phyloP scores from a whole-genome alignment of 1,139 yeast species.

The Kazachstania sp. region DNA sequence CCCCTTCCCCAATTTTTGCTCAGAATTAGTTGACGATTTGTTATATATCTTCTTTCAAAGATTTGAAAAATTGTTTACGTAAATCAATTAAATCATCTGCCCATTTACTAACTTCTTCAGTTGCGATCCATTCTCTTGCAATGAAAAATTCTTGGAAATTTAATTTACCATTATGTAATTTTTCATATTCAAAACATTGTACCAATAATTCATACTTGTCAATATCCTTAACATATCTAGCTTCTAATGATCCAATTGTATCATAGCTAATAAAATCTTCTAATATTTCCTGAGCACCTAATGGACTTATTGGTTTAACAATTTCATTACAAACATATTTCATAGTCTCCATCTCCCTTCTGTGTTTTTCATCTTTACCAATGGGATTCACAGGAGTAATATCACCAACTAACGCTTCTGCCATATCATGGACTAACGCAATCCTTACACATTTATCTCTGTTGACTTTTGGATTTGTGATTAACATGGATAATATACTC shows the following conservation, averaged over 20 bases:
- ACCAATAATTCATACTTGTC: constrained; percentile 90
- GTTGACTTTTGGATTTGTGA: constrained; percentile 44
- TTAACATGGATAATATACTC: constrained; percentile 74
- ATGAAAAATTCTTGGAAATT: constrained; percentile 63
- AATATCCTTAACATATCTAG: constrained; percentile 85
- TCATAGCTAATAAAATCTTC: constrained; percentile 90
- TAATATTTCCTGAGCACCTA: constrained; percentile 57
- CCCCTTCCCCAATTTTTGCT: not conserved
- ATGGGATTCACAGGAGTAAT: constrained; percentile 80
- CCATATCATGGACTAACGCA: constrained; percentile 88
- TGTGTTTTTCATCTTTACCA: constrained; percentile 63
- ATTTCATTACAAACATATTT: constrained; percentile 50
- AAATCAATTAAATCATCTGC: constrained; percentile 57
- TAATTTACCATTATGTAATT: constrained; percentile 46
- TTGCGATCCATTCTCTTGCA: constrained; percentile 57
- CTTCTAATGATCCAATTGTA: constrained; percentile 71
- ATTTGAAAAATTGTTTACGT: constrained; percentile 38
- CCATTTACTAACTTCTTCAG: constrained; percentile 64
- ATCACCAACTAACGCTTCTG: constrained; percentile 91
- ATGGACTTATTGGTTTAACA: constrained; percentile 53
- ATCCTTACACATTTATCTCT: constrained; percentile 67
- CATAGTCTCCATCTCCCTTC: constrained; percentile 73
- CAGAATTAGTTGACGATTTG: not conserved
- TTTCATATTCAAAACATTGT: constrained; percentile 89
- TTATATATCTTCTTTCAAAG: constrained; percentile 3